Conservation (phyloP, 306 rosid genomes). For the Vicia faba region DNA sequence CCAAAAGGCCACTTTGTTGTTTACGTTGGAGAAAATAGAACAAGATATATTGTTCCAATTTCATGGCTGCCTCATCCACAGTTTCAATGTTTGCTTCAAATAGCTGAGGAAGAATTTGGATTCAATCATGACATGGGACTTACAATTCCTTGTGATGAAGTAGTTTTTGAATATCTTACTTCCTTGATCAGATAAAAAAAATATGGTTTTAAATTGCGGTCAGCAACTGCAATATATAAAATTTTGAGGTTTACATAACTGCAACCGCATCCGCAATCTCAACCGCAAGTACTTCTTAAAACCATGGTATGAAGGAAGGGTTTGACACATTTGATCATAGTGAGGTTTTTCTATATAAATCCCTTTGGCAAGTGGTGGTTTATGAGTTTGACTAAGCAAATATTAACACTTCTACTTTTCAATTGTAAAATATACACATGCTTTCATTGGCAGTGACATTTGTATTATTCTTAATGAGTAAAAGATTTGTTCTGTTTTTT, state of each 20-base stretch:
- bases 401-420: constrained; percentile 23
- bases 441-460: constrained; percentile 27
- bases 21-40: constrained; percentile 81
- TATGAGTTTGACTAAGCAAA: constrained; percentile 8
- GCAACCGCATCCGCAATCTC: too few species aligned
- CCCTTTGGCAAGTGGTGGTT: constrained; percentile 27
- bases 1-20: constrained; percentile 90
- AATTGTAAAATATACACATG: constrained; percentile 33
- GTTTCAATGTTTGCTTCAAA: constrained; percentile 69
- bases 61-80: constrained; percentile 72
- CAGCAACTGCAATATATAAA: neutral
- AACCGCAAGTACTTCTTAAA: neutral
- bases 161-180: constrained; percentile 57
- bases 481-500: constrained; percentile 4
- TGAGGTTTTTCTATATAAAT: constrained; percentile 15
- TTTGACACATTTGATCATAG: neutral
- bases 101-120: constrained; percentile 88
- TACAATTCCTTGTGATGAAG: constrained; percentile 85
- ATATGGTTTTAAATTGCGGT: neutral
- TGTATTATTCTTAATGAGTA: neutral
- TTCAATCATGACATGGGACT: constrained; percentile 79
- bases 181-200: constrained; percentile 54
- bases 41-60: constrained; percentile 74
- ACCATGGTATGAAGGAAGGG: neutral
- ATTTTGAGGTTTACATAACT: neutral